Percentiles rank a stretch among this genome's conserved stretches.
These are phyloP conservation scores for Xylaria grammica DNA, from an alignment of 495 filamentous ascomycete species.

Conservation along the genomic window DNA sequence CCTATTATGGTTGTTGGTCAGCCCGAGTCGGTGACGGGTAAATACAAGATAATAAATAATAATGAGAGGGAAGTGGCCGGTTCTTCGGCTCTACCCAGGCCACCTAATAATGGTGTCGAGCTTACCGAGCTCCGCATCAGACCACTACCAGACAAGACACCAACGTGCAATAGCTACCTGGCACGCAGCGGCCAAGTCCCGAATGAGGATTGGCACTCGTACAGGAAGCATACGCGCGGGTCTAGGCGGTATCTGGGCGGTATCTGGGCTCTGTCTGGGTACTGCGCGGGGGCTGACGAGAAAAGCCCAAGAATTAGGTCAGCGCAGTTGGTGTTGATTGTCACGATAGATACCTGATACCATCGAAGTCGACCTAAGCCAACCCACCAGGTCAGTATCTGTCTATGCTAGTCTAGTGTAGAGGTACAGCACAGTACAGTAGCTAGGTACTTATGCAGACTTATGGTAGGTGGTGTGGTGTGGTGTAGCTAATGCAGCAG, in stretches of 20 bases:
- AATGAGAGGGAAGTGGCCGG: not conserved
- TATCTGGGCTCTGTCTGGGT: too few species aligned
- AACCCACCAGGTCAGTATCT: not conserved
- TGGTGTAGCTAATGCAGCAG: conserved; percentile 3
- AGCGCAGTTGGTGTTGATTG: conserved; percentile 9
- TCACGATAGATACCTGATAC: too few species aligned
- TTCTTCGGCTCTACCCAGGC: conserved; percentile 11
- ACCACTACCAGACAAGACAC: conserved; percentile 3
- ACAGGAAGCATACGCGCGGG: not conserved
- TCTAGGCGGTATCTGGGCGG: too few species aligned
- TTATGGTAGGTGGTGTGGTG: not conserved
- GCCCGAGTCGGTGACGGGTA: conserved; percentile 8
- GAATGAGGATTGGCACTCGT: conserved; percentile 13
- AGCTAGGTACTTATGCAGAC: not conserved
- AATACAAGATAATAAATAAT: conserved; percentile 2
- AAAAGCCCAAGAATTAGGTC: conserved; percentile 14
- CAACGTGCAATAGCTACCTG: not conserved
- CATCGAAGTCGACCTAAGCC: too few species aligned
- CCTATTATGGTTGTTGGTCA: not conserved
- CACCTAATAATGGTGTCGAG: not conserved
- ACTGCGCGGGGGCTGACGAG: conserved; percentile 17
- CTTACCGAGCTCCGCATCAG: conserved; percentile 5
- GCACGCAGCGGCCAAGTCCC: conserved; percentile 2
- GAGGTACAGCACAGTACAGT: too few species aligned
- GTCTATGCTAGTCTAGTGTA: too few species aligned